Conservation (phyloP, 352 stramenopile species). For the Pythium phragmiticola region DNA sequence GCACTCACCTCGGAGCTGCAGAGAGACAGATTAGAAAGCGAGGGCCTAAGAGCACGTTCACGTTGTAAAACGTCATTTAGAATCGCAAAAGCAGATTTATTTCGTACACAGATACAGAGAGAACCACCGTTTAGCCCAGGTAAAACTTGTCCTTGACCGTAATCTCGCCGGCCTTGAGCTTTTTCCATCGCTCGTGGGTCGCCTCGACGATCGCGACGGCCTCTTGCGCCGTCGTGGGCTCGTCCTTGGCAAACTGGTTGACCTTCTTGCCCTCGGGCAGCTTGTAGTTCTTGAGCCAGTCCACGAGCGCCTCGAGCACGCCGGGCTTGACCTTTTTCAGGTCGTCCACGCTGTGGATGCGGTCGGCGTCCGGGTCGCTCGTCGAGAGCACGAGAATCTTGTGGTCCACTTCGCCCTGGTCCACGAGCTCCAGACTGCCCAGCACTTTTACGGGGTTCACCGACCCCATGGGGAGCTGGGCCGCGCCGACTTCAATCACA, state of each 20-base stretch:
- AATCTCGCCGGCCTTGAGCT: slow-evolving; percentile 61
- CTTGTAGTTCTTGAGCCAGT: slow-evolving; percentile 99
- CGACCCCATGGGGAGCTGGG: slow-evolving; percentile 92
- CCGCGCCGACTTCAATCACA: slow-evolving; percentile 96
- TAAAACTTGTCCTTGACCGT: slow-evolving; percentile 65
- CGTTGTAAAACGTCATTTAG: too few species aligned
- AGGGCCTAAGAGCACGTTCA: too few species aligned
- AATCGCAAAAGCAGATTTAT: background rate
- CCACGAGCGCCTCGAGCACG: slow-evolving; percentile 83
- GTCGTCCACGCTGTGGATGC: slow-evolving; percentile 89
- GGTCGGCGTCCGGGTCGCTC: slow-evolving; percentile 79
- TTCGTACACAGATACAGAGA: background rate
- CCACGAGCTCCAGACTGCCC: slow-evolving; percentile 96
- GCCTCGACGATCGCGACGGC: slow-evolving; percentile 64
- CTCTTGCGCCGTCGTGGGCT: slow-evolving; percentile 45
- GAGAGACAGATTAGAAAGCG: too few species aligned
- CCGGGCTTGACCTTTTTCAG: slow-evolving; percentile 92
- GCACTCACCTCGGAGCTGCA: too few species aligned
- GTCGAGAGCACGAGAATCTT: slow-evolving; percentile 97
- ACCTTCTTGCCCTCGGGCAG: slow-evolving; percentile 96
- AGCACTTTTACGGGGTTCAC: slow-evolving; percentile 97
- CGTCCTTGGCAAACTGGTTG: slow-evolving; percentile 90
- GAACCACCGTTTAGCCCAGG: slow-evolving; percentile 26
- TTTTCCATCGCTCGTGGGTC: slow-evolving; percentile 73
- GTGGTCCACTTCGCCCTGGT: slow-evolving; percentile 98